Conservation (phyloP, 192 early-diverging fungal species). For the Podila epicladia region DNA sequence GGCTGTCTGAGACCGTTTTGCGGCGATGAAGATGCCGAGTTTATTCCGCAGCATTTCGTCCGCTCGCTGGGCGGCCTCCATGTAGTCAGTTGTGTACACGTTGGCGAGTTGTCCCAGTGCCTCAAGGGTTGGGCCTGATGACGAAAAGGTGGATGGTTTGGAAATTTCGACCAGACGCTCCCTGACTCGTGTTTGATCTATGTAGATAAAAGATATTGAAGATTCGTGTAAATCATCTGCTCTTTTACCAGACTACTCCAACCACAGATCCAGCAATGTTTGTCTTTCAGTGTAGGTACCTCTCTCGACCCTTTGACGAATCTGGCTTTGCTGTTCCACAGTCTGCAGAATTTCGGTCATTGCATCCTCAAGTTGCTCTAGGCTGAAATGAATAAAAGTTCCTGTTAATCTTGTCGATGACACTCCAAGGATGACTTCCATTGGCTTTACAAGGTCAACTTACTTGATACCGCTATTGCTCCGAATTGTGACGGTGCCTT, state of each 20-base stretch:
- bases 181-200: conserved; percentile 29
- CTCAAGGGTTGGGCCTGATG: conserved; percentile 49
- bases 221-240: neutral
- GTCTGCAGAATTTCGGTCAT: conserved; percentile 42
- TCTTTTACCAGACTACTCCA: too few species aligned
- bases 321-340: conserved; percentile 37
- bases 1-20: conserved; percentile 46
- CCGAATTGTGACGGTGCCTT: conserved; percentile 37
- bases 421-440: too few species aligned
- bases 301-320: conserved; percentile 32
- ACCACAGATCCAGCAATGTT: neutral
- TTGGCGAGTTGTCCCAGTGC: conserved; percentile 57
- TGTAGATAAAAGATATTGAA: neutral
- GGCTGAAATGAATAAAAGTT: neutral
- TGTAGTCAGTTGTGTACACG: conserved; percentile 57
- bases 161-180: conserved; percentile 23
- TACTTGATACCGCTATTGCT: conserved; percentile 50
- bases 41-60: conserved; percentile 44
- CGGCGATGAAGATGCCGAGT: conserved; percentile 37
- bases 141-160: conserved; percentile 15
- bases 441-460: neutral
- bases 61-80: conserved; percentile 15
- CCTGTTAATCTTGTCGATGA: too few species aligned
- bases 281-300: neutral
- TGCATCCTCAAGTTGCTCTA: conserved; percentile 41